phyloP scores from a whole-genome alignment of 2,329 filamentous ascomycete genomes.

The Celoporthe dispersa region DNA sequence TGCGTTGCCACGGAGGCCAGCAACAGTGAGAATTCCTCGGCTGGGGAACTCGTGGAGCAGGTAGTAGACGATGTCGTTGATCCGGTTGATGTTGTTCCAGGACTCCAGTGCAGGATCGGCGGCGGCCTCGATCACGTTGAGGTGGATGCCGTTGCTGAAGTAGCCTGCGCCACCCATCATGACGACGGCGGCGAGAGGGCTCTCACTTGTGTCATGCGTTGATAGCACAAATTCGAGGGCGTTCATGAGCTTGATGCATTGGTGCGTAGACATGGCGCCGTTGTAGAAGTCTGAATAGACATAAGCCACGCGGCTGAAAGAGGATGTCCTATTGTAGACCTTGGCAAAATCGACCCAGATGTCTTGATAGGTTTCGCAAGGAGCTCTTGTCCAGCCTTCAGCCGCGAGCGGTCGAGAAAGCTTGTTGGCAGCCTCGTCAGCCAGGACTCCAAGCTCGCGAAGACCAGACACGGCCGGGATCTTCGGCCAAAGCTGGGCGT shows the following conservation, averaged over 20 bases:
- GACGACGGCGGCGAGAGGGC: conserved; percentile 41
- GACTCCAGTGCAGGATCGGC: conserved; percentile 44
- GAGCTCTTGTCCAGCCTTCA: conserved; percentile 37
- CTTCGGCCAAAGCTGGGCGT: conserved; percentile 47
- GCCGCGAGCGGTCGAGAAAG: conserved; percentile 27
- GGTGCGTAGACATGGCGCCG: conserved; percentile 46
- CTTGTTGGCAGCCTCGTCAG: conserved; percentile 27
- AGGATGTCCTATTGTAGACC: conserved; percentile 30
- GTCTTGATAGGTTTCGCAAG: conserved; percentile 43
- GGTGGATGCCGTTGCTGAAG: conserved; percentile 49
- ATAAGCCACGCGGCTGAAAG: conserved; percentile 39
- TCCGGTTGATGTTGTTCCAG: conserved; percentile 50
- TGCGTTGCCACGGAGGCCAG: conserved; percentile 46
- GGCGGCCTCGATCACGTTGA: conserved; percentile 48
- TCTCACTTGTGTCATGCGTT: conserved; percentile 34
- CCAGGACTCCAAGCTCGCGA: conserved; percentile 40
- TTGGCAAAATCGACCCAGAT: conserved; percentile 44
- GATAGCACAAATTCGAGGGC: conserved; percentile 42
- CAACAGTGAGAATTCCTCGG: conserved; percentile 42
- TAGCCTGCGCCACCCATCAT: conserved; percentile 46
- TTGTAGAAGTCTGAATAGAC: conserved; percentile 50
- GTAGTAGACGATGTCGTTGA: conserved; percentile 46
- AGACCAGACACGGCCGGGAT: conserved; percentile 43
- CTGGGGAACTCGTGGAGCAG: conserved; percentile 44
- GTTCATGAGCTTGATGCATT: conserved; percentile 43